Evolutionary conservation across 371 early-diverging fungal genomes (phyloP), one percentile per base, ranked within the genome.

Genomic region (Mortierella sp.): DNA sequence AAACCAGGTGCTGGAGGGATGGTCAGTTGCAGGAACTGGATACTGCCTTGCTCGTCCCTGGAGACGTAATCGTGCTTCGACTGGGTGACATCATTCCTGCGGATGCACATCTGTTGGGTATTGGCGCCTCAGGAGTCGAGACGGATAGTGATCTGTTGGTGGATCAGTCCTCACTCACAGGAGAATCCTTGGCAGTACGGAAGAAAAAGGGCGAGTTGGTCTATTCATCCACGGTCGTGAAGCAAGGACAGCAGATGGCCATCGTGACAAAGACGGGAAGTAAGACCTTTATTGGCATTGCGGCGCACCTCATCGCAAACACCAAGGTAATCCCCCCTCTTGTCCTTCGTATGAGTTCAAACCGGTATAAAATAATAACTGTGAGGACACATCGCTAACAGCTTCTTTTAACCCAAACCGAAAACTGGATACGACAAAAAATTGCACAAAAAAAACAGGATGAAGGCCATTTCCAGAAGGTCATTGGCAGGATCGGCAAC

Each of bases 61-160:
- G 97, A 26, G 97, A 98, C 68, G 79, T 97, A 27, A 87, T 98
- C 60, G 90, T 92, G 3, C 83, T 97, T 6, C 89, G 94, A 44
- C 79, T 95, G 37, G 99, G 99, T 50, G 97, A 97, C 78, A 96
- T 95, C 66, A 84, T 97, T 31, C 96, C 97, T 32, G 99, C 97
- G 12, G 98, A 98, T 70, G 90, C 84, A 21, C 87, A 90, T 23
- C 72, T 96, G 34, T 81, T 97, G 52, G 96, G 97, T 4, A 81
- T 95, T 39, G 94, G 89, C 50, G 91, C 90, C 59, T 87, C 89
- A 15, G 95, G 95, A 6, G 82, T 84, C 0, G 56, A 63, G 39
- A 86, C 90, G 19, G 90, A 91, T 17, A 86, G 86, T 34, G 87
- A 89, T 21, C 83, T 97, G 37, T 88, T 92, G 64, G 88, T 98